Conservation (phyloP, 306 rosid genomes). For the Acmispon strigosus region DNA sequence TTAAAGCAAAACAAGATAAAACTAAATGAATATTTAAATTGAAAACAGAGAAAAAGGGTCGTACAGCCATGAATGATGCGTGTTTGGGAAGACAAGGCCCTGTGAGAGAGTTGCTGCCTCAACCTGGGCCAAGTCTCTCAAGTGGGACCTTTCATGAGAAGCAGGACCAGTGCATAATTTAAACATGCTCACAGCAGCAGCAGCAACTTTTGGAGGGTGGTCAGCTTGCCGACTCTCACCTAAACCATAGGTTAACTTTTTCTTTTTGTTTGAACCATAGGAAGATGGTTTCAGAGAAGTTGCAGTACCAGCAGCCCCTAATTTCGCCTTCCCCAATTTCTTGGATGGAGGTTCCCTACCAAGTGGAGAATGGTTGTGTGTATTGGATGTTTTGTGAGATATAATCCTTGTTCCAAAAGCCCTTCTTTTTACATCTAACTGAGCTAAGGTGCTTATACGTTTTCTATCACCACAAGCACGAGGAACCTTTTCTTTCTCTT, state of each 20-base stretch:
- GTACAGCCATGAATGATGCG: slow-evolving; percentile 28
- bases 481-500: background rate
- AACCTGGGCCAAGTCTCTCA: background rate
- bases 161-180: background rate
- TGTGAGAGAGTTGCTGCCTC: background rate
- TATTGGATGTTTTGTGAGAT: background rate
- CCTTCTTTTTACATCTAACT: background rate
- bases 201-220: background rate
- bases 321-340: too few relatives aligned
- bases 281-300: background rate
- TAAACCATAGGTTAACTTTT: background rate
- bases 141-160: slow-evolving; percentile 7
- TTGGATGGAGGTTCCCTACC: background rate
- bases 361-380: background rate
- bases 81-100: background rate
- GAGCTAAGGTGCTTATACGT: background rate
- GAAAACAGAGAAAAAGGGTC: background rate
- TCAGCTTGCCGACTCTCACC: background rate
- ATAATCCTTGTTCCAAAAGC: background rate
- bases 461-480: background rate
- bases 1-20: background rate
- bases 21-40: background rate
- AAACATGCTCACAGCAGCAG: background rate
- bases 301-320: background rate
- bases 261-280: background rate